Evolutionary conservation across 2,329 filamentous ascomycete genomes (phyloP).

Genomic region (Ramularia endophylla): DNA sequence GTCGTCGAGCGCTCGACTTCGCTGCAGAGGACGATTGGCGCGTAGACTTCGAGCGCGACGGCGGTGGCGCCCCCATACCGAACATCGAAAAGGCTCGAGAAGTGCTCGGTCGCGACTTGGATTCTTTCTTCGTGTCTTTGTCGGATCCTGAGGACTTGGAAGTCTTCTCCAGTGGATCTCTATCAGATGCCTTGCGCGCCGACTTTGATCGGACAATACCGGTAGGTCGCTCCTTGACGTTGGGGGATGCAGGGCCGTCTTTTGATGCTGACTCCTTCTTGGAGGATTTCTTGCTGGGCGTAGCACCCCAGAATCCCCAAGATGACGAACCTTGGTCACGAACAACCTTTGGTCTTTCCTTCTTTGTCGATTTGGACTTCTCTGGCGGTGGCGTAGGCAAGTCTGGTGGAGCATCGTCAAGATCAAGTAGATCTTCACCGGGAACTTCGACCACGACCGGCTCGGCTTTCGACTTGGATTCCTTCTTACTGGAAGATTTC

Average conservation of each 20-base stretch:
- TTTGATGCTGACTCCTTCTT: constrained; percentile 45
- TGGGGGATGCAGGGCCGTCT: constrained; percentile 34
- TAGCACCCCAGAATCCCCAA: constrained; percentile 69
- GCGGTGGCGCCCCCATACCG: constrained; percentile 46
- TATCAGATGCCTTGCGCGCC: constrained; percentile 47
- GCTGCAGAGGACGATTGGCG: constrained; percentile 47
- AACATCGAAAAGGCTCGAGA: constrained; percentile 59
- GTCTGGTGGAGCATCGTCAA: constrained; percentile 30
- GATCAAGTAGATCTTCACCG: constrained; percentile 24
- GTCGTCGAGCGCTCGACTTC: constrained; percentile 53
- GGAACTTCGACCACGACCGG: constrained; percentile 25
- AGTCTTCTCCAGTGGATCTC: constrained; percentile 48
- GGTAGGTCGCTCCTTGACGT: constrained; percentile 35
- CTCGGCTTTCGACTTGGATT: constrained; percentile 34
- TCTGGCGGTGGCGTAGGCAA: constrained; percentile 47
- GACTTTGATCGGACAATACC: constrained; percentile 52
- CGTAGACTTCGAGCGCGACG: constrained; percentile 56
- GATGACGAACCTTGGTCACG: constrained; percentile 57
- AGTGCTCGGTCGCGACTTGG: constrained; percentile 48
- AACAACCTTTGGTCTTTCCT: constrained; percentile 70
- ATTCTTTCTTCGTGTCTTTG: constrained; percentile 50
- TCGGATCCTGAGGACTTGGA: constrained; percentile 71
- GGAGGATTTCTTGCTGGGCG: constrained; percentile 26
- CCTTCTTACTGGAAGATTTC: constrained; percentile 21
- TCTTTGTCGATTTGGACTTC: constrained; percentile 57